phyloP scores from a whole-genome alignment of 768 basidiomycete genomes.

The Leccinellum luteum region DNA sequence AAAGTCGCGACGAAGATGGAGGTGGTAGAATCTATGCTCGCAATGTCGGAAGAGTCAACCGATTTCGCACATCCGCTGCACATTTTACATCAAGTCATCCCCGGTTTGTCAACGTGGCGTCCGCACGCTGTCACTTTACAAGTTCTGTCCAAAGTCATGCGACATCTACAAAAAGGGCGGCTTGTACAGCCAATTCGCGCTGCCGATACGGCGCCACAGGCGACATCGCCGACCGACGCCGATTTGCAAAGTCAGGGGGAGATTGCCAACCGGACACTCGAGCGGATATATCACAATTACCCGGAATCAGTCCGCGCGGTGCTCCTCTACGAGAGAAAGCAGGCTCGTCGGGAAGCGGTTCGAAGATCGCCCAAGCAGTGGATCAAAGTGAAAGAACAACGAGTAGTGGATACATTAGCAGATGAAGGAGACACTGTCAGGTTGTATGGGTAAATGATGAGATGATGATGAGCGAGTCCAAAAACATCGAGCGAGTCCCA shows the following conservation, averaged over 20 bases:
- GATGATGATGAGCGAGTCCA: slow-evolving; percentile 9
- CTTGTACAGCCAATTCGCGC: slow-evolving; percentile 42
- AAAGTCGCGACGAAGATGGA: slow-evolving; percentile 15
- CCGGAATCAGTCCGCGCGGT: slow-evolving; percentile 42
- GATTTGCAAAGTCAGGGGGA: slow-evolving; percentile 23
- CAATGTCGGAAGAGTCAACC: slow-evolving; percentile 19
- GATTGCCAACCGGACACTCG: slow-evolving; percentile 41
- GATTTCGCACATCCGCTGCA: slow-evolving; percentile 62
- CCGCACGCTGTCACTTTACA: slow-evolving; percentile 53
- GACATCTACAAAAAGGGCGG: slow-evolving; percentile 49
- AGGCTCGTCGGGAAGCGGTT: slow-evolving; percentile 23
- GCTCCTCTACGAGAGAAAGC: slow-evolving; percentile 35
- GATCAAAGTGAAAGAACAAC: slow-evolving; percentile 12
- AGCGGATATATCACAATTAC: slow-evolving; percentile 46
- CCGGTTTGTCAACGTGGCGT: slow-evolving; percentile 63
- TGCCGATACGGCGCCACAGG: slow-evolving; percentile 23
- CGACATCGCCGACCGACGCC: slow-evolving; percentile 14
- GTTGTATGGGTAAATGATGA: slow-evolving; percentile 23
- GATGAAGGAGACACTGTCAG: slow-evolving; percentile 20
- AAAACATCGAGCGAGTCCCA: slow-evolving; percentile 4
- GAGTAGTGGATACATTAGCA: slow-evolving; percentile 25
- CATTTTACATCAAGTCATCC: slow-evolving; percentile 60
- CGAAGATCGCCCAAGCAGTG: slow-evolving; percentile 19
- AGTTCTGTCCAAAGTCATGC: slow-evolving; percentile 45
- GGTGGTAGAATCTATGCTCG: slow-evolving; percentile 13